A percentile compares a stretch with the other conserved stretches of the same genome.
Evolutionary conservation across 1,284 basidiomycete species (phyloP).

Genomic region (Xerocomus nothofagi): DNA sequence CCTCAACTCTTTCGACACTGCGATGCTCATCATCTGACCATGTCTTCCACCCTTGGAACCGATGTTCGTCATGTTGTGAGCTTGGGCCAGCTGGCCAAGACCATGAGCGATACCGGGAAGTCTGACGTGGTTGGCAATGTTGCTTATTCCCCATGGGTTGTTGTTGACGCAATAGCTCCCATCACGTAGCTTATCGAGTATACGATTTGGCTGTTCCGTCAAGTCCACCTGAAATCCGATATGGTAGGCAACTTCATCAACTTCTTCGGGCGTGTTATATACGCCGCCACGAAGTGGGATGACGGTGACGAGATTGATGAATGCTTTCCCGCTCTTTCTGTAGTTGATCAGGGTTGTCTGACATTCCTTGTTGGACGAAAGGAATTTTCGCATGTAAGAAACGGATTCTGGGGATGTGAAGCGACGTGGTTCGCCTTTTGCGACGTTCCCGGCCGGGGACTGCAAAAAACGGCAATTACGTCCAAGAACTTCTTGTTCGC

Average conservation of each 20-base stretch:
- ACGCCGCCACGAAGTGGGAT: constrained; percentile 77
- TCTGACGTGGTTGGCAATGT: not conserved
- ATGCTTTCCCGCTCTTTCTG: constrained; percentile 80
- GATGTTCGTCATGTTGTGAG: constrained; percentile 23
- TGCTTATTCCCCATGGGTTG: constrained; percentile 21
- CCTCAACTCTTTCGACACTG: constrained; percentile 45
- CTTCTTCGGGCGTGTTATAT: constrained; percentile 45
- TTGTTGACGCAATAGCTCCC: constrained; percentile 72
- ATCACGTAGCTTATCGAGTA: constrained; percentile 73
- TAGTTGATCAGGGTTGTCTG: constrained; percentile 91
- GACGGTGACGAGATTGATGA: constrained; percentile 84
- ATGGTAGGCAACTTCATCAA: constrained; percentile 73
- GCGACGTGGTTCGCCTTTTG: constrained; percentile 63
- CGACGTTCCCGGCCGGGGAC: constrained; percentile 67
- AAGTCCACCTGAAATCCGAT: constrained; percentile 94
- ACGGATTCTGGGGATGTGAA: constrained; percentile 75
- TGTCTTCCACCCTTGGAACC: constrained; percentile 33
- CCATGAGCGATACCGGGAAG: not conserved
- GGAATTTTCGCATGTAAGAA: constrained; percentile 61
- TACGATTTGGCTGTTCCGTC: constrained; percentile 81
- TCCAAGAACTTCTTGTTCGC: constrained; percentile 78
- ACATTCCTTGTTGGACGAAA: constrained; percentile 78
- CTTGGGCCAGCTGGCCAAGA: constrained; percentile 14
- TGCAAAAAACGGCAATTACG: constrained; percentile 88
- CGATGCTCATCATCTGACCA: constrained; percentile 37